Evolutionary conservation across 2,329 filamentous ascomycete species (phyloP), one percentile per base, ranked within the genome.

Genomic region (Onygena corvina): DNA sequence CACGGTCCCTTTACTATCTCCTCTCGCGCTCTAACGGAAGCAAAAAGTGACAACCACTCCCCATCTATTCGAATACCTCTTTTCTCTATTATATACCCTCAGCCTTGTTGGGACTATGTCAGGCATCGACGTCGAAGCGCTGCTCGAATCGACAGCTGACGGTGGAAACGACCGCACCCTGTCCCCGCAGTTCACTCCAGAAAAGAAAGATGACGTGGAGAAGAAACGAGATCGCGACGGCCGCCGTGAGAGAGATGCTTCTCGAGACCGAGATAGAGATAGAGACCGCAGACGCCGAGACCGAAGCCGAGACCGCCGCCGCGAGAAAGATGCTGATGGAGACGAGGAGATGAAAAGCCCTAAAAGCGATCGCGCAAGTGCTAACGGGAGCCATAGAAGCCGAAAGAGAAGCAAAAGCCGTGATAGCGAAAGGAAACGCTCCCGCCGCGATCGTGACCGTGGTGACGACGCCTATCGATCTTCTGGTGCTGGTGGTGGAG

Each of bases 111-210:
- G 14, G 12, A 27, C 58, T 20, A 83, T 83, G 80, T 80, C 80
- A 64, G 76, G 75, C 66, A 72, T 83, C 58, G 87, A 94, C 64
- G 86, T 95, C 60, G 89, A 95, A 74, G 86, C 87, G 57, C 77
- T 95, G 56, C 80, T 95, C 58, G 88, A 94, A 68, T 86, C 84
- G 47, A 86, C 85, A 54, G 86, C 85, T 47, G 81, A 80, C 64
- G 73, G 75, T 42, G 38, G 46, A 21, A 16, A 27, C 9, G 42
- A 50, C 21, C 16, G 35, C 20, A 31, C 63, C 36, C 60, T 63
- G 42, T 57, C 64, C 14, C 51, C 62, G 33, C 58, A 61, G 52
- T n/a, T n/a, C 11, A 61, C 61, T 25, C 56, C 67, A 47, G 67
- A 68, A 51, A 63, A 71, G 57, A 77, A 79, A 54, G 76, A 73